Conservation (phyloP, 176 grass and related monocot genomes). For the Aegilops sharonensis region DNA sequence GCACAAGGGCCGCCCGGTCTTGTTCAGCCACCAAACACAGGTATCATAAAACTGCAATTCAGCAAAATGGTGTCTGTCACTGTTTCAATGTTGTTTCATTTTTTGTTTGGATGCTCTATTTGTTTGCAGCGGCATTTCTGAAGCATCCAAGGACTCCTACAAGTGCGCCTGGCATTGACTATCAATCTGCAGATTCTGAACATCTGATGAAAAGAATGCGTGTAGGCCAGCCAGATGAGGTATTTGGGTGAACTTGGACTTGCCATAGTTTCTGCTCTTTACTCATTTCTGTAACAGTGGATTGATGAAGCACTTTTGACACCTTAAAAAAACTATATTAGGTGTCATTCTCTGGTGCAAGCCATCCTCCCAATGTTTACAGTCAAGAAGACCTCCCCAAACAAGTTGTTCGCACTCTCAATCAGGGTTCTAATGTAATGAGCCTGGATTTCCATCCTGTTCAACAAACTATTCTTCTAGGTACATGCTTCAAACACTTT, state of each 20-base stretch:
- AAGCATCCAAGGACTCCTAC: slow-evolving; percentile 89
- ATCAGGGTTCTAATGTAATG: slow-evolving; percentile 96
- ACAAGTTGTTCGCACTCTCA: slow-evolving; percentile 73
- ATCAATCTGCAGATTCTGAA: slow-evolving; percentile 98
- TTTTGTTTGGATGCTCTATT: slow-evolving; percentile 23
- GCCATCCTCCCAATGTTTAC: slow-evolving; percentile 80
- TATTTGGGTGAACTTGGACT: slow-evolving; percentile 28
- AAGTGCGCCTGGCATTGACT: slow-evolving; percentile 85
- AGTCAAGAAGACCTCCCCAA: slow-evolving; percentile 98
- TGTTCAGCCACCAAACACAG: slow-evolving; percentile 80
- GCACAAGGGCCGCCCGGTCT: slow-evolving; percentile 89
- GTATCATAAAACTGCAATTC: slow-evolving; percentile 39
- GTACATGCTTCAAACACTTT: slow-evolving; percentile 29
- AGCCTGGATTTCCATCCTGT: slow-evolving; percentile 95
- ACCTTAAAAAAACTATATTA: slow-evolving; percentile 32
- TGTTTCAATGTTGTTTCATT: slow-evolving; percentile 20
- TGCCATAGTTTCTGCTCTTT: slow-evolving; percentile 11
- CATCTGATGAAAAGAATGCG: slow-evolving; percentile 99
- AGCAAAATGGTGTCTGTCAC: background rate
- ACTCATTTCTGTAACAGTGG: background rate
- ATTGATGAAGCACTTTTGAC: slow-evolving; percentile 24
- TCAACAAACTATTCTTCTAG: slow-evolving; percentile 98
- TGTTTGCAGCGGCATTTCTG: slow-evolving; percentile 78
- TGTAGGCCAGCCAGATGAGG: slow-evolving; percentile 93
- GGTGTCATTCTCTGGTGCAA: slow-evolving; percentile 92